Evolutionary conservation across 2,329 filamentous ascomycete genomes (phyloP), one percentile per base, ranked within the genome.

Genomic region (Neonectria punicea): DNA sequence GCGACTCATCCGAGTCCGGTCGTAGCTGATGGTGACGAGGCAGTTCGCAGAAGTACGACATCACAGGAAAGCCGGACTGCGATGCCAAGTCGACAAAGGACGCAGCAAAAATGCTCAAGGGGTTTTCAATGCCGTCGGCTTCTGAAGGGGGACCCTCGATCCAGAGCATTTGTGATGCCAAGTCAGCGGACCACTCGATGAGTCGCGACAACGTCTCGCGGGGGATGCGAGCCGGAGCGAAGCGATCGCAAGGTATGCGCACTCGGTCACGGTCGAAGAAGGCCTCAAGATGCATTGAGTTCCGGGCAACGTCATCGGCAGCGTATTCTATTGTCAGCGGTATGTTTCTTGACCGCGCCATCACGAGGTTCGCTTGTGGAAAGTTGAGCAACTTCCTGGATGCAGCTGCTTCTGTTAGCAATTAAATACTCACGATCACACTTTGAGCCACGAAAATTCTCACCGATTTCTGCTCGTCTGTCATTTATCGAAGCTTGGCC

Each of bases 201-300:
- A 47, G 44, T 2, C 44, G 44, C 13, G 44, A 47, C 22, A 47
- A 16, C 20, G 22, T 47, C 13, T 30, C 5, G 7, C 20, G 18
- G 44, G 44, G 22, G 11, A 47, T 20, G 10, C 44, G 22, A 22
- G 14, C 20, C 10, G 44, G 20, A 28, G 30, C 22, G 8, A 53
- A 18, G 18, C 16, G 10, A 16, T 34, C n/a, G 11, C 30, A 34
- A 32, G 20, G 16, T 4, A 57, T 32, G 25, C 54, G 22, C n/a
- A 47, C 43, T 32, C 54, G 22, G 14, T 57, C 41, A n/a, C 54
- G 41, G 11, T 36, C 39, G 28, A 57, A 57, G 25, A n/a, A 57
- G 18, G 28, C 54, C 30, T 57, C 54, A 13, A 57, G 30, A 22
- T 57, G 25, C 5, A 22, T 32, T 14, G 41, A 57, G 13, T 57